These are phyloP conservation scores for Ceratobasidium sp. DNA, from an alignment of 1,284 basidiomycete species.

Conservation along the genomic window DNA sequence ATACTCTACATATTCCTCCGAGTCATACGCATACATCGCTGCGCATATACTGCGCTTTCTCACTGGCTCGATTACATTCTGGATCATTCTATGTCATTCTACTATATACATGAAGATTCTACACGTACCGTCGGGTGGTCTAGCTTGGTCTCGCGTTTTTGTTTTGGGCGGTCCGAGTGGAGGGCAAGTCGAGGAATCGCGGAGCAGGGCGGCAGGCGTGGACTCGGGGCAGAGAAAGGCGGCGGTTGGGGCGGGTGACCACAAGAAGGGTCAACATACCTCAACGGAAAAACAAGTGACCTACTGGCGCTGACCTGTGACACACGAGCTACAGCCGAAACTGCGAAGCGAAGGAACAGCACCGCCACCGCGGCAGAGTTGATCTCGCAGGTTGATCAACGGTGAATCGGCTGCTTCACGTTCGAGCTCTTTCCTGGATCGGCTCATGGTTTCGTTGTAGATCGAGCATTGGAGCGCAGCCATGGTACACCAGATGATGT, in stretches of 20 bases:
- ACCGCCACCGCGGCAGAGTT: too few species aligned
- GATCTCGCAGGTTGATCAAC: too few species aligned
- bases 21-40: too few species aligned
- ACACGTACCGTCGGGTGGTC: neutral
- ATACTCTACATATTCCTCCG: too few species aligned
- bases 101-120: too few species aligned
- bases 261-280: neutral
- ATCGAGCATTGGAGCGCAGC: constrained; percentile 84
- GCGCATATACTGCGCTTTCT: too few species aligned
- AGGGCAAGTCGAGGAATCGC: neutral
- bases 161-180: constrained; percentile 5
- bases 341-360: too few species aligned
- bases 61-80: too few species aligned
- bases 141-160: neutral
- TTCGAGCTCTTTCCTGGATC: constrained; percentile 83
- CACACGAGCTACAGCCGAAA: too few species aligned
- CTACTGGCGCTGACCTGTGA: constrained; percentile 8
- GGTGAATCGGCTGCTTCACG: constrained; percentile 53
- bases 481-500: constrained; percentile 96
- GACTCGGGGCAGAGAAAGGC: constrained; percentile 20
- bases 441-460: constrained; percentile 86
- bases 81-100: too few species aligned
- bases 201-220: neutral
- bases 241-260: constrained; percentile 4
- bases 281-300: constrained; percentile 4